phyloP scores from a whole-genome alignment of 2,329 filamentous ascomycete genomes.

The Dactylonectria macrodidyma region DNA sequence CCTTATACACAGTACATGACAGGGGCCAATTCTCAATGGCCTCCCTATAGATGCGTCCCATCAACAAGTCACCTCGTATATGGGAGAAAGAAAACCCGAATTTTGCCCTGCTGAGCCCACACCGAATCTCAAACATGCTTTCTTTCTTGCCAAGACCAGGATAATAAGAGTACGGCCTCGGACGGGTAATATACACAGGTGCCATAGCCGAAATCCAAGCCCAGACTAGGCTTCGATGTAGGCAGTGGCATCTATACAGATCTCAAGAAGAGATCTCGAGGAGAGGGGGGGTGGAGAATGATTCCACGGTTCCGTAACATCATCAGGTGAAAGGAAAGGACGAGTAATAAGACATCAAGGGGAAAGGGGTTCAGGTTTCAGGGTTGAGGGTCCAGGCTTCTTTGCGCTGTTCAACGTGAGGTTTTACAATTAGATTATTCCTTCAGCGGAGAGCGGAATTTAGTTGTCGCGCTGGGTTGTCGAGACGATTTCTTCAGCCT shows the following conservation, averaged over 20 bases:
- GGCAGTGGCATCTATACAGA: constrained; percentile 17
- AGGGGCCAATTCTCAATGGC: constrained; percentile 40
- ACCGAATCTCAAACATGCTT: constrained; percentile 35
- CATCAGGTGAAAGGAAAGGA: constrained; percentile 40
- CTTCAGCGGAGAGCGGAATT: constrained; percentile 42
- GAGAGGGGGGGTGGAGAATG: constrained; percentile 25
- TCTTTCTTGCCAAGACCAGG: constrained; percentile 32
- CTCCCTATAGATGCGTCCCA: constrained; percentile 42
- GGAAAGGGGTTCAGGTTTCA: constrained; percentile 36
- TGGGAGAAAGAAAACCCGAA: constrained; percentile 18
- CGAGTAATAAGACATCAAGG: constrained; percentile 51
- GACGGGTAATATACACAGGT: constrained; percentile 50
- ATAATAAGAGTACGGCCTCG: constrained; percentile 36
- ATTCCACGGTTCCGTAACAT: constrained; percentile 37
- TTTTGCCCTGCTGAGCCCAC: constrained; percentile 28
- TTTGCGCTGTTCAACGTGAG: constrained; percentile 43
- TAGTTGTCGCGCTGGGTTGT: constrained; percentile 38
- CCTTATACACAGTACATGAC: constrained; percentile 52
- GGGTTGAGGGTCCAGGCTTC: constrained; percentile 39
- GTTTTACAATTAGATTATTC: constrained; percentile 49
- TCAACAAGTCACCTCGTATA: constrained; percentile 39
- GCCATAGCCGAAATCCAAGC: constrained; percentile 18
- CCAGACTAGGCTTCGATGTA: constrained; percentile 6
- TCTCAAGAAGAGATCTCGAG: constrained; percentile 21
- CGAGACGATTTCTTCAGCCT: constrained; percentile 29